Evolutionary conservation across 2,329 filamentous ascomycete genomes (phyloP).

Genomic region (Clonostachys solani): DNA sequence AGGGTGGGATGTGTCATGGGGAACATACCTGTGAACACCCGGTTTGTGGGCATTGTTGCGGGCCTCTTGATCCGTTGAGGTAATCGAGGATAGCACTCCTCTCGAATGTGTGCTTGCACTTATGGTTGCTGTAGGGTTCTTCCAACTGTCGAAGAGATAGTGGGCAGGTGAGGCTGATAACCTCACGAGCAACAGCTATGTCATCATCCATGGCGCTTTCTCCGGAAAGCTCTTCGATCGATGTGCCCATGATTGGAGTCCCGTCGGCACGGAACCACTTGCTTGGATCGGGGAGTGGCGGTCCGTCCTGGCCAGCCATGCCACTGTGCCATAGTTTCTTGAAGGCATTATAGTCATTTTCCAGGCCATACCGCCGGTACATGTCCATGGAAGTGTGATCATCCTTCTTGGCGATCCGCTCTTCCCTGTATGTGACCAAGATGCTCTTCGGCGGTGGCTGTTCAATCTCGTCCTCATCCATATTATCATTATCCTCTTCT

Average conservation of each 20-base stretch:
- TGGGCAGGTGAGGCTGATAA: slow-evolving; percentile 64
- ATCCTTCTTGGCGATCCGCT: slow-evolving; percentile 26
- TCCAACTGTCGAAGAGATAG: slow-evolving; percentile 60
- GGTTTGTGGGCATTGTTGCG: slow-evolving; percentile 56
- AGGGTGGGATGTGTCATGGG: background rate
- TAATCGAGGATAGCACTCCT: slow-evolving; percentile 56
- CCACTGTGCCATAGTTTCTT: slow-evolving; percentile 54
- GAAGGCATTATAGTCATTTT: slow-evolving; percentile 58
- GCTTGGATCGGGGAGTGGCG: slow-evolving; percentile 46
- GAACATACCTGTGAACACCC: slow-evolving; percentile 55
- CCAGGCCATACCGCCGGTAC: slow-evolving; percentile 44
- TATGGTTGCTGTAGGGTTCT: slow-evolving; percentile 61
- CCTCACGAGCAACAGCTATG: slow-evolving; percentile 60
- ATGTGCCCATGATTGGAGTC: slow-evolving; percentile 27
- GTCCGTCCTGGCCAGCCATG: slow-evolving; percentile 39
- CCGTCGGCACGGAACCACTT: slow-evolving; percentile 49
- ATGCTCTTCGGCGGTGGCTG: slow-evolving; percentile 13
- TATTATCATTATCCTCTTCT: slow-evolving; percentile 10
- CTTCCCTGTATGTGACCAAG: slow-evolving; percentile 25
- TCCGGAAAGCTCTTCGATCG: background rate
- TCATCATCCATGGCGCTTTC: slow-evolving; percentile 48
- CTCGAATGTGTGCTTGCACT: slow-evolving; percentile 72
- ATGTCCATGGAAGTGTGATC: slow-evolving; percentile 36
- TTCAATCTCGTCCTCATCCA: slow-evolving; percentile 16
- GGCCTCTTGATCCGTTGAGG: slow-evolving; percentile 33